Base-by-base conservation (phyloP, 257 asterid genomes). In the Leptodermis oblonga region DNA sequence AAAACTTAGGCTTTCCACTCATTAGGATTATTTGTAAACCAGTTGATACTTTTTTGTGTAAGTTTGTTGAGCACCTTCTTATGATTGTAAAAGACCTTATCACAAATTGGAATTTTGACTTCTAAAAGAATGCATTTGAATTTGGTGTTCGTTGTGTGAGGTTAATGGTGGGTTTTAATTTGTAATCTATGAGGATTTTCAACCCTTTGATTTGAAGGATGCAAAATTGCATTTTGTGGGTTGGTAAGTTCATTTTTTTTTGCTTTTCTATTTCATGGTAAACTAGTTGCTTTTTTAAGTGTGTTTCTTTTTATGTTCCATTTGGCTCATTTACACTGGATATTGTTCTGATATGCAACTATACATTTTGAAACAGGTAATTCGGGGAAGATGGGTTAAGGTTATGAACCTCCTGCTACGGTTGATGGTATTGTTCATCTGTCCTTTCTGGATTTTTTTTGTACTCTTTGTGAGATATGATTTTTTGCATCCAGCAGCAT, bases 181-280 rank as follows among this genome's bases (percentile, higher is more conserved):
- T 65, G 58, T 48, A 53, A 6, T 49, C 56, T 73, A 28, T 28
- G 42, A 62, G 71, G 67, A 65, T 59, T 12, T 48, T 48, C 46
- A 28, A n/a, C 37, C n/a, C 22, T 7, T 4, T 48, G 33, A 31
- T 31, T 31, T 30, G 13, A 12, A 54, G 34, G 28, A 39, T 63
- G 55, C 76, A 12, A 15, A 13, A 22, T 10, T 73, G 61, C 34
- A 34, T 4, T 60, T 20, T 28, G 52, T 65, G 39, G 31, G 25
- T 63, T 53, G 26, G 43, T 53, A 28, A 17, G 65, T 59, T 58
- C 42, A 15, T 53, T 12, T 63, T n/a, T 25, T 20, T 34, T 60
- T 45, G 26, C 61, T 42, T 43, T 10, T 26, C 4, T 2, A 26
- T 36, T 11, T 70, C 12, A 30, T 45, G 5, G 20, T 9, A 7